Conservation (phyloP, 2,329 filamentous ascomycete genomes). For the Trichocomaceae sp. region DNA sequence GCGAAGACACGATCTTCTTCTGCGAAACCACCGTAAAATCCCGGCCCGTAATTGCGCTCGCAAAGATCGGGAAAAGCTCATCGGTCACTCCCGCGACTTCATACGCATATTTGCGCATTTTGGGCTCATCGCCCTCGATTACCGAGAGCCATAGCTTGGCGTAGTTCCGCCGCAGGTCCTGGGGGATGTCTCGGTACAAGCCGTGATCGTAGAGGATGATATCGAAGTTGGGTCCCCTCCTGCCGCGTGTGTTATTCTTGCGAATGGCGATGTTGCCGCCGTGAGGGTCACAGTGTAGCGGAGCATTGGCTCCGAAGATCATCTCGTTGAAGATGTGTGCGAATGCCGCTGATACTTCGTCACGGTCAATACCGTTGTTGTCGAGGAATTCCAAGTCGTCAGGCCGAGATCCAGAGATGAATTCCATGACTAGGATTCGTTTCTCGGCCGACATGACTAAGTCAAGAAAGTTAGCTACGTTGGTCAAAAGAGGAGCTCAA, state of each 20-base stretch:
- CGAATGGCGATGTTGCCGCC: slow-evolving; percentile 93
- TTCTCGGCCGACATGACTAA: slow-evolving; percentile 78
- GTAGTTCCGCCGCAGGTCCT: slow-evolving; percentile 71
- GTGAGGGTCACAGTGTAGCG: slow-evolving; percentile 93
- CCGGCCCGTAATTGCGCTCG: slow-evolving; percentile 88
- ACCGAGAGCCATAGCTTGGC: slow-evolving; percentile 97
- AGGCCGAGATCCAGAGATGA: slow-evolving; percentile 74
- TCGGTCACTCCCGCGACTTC: slow-evolving; percentile 86
- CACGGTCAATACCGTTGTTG: slow-evolving; percentile 77
- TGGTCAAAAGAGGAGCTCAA: background rate
- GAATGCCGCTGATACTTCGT: slow-evolving; percentile 87
- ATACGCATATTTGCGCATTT: slow-evolving; percentile 81
- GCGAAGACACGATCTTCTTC: slow-evolving; percentile 50
- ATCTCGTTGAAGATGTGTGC: slow-evolving; percentile 97
- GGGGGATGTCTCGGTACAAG: slow-evolving; percentile 85
- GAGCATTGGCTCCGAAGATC: slow-evolving; percentile 87
- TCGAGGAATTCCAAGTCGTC: slow-evolving; percentile 88
- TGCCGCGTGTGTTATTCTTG: slow-evolving; percentile 57
- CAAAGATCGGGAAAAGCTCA: slow-evolving; percentile 89
- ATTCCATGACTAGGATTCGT: slow-evolving; percentile 92
- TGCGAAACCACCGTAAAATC: slow-evolving; percentile 71
- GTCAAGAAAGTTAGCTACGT: background rate
- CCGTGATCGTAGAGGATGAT: slow-evolving; percentile 96
- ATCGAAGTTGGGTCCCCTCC: slow-evolving; percentile 78
- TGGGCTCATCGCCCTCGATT: slow-evolving; percentile 75